These are phyloP conservation scores for Tylopilus sp. DNA, from an alignment of 768 basidiomycete species.

Conservation along the genomic window DNA sequence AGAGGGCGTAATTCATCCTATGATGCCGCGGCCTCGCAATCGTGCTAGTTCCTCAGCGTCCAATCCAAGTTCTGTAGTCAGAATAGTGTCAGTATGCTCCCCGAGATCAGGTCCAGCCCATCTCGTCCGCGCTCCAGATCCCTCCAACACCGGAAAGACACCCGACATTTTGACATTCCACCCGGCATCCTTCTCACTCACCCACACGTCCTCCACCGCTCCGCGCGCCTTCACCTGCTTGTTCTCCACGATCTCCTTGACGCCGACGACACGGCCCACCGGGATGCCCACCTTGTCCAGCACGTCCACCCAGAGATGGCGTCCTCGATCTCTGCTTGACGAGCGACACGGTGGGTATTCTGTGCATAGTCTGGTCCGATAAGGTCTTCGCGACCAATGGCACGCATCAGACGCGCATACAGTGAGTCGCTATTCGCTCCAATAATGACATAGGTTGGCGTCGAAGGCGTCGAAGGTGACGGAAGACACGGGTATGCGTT, in stretches of 20 bases:
- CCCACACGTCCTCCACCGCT: conserved; percentile 57
- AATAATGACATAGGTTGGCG: conserved; percentile 61
- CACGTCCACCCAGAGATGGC: conserved; percentile 56
- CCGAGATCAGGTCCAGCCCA: conserved; percentile 76
- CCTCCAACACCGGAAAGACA: conserved; percentile 61
- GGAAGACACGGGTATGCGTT: conserved; percentile 70
- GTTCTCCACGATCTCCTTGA: conserved; percentile 58
- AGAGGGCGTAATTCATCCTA: conserved; percentile 26
- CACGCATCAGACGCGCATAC: conserved; percentile 63
- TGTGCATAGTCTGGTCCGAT: conserved; percentile 48
- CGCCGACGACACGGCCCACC: conserved; percentile 59
- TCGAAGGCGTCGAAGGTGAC: conserved; percentile 34
- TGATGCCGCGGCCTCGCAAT: conserved; percentile 40
- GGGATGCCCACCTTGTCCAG: conserved; percentile 57
- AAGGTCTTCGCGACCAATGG: conserved; percentile 57
- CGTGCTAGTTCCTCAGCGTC: conserved; percentile 34
- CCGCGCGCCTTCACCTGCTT: conserved; percentile 56
- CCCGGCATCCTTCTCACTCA: conserved; percentile 38
- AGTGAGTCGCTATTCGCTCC: conserved; percentile 71
- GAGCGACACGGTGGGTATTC: conserved; percentile 41
- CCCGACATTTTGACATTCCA: conserved; percentile 70
- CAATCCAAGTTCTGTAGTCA: conserved; percentile 43
- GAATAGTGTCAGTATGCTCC: conserved; percentile 49
- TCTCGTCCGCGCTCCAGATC: conserved; percentile 51
- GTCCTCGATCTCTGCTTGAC: conserved; percentile 51